phyloP scores from a whole-genome alignment of 192 early-diverging fungal genomes.

The Backusella parvicylindrica region DNA sequence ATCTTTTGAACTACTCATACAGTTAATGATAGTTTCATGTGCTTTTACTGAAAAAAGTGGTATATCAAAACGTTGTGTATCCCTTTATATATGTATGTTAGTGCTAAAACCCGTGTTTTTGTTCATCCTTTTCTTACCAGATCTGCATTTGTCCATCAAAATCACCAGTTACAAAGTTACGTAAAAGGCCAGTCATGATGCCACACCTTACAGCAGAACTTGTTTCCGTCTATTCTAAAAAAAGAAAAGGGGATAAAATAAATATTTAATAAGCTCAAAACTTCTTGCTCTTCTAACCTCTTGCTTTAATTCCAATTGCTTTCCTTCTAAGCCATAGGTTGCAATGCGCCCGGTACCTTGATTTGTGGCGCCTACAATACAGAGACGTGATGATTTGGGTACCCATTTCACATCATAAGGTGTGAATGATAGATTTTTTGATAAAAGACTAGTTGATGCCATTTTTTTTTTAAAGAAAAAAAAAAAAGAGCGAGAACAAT shows the following conservation, averaged over 20 bases:
- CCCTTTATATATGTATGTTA: conserved; percentile 37
- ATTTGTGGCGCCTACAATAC: conserved; percentile 57
- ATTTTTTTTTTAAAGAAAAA: not conserved
- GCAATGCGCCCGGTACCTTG: conserved; percentile 56
- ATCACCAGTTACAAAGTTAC: conserved; percentile 67
- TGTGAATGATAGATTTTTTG: conserved; percentile 36
- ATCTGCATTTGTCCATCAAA: conserved; percentile 57
- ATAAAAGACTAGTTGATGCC: conserved; percentile 11
- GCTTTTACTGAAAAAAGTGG: conserved; percentile 55
- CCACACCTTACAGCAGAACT: conserved; percentile 51
- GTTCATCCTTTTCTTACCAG: conserved; percentile 31
- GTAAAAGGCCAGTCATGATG: conserved; percentile 40
- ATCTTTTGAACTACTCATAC: conserved; percentile 62
- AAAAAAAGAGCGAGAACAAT: not conserved
- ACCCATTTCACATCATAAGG: conserved; percentile 68
- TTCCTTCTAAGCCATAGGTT: conserved; percentile 54
- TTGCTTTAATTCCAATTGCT: conserved; percentile 38
- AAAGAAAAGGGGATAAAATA: no score
- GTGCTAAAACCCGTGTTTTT: no score
- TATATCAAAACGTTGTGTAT: conserved; percentile 53
- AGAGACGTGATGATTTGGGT: conserved; percentile 58
- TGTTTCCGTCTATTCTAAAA: conserved; percentile 37
- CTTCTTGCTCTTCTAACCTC: conserved; percentile 31
- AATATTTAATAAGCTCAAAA: not conserved
- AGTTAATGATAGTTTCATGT: conserved; percentile 66